A percentile compares a stretch with the other conserved stretches of the same genome.
These are phyloP conservation scores for Brettanomyces nanus DNA, from an alignment of 805 yeast species.

Conservation along the genomic window DNA sequence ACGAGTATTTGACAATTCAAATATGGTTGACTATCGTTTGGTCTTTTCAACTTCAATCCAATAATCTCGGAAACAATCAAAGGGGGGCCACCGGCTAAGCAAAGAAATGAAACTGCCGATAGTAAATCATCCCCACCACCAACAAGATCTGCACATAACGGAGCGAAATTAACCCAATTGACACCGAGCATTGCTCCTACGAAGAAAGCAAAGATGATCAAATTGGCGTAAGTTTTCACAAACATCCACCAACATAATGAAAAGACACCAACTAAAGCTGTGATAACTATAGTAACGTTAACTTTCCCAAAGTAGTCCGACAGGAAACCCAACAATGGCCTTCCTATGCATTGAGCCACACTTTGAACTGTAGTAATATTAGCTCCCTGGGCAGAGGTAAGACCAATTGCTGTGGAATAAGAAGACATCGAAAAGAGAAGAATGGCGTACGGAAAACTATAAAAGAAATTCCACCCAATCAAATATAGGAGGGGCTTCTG, in stretches of 20 bases:
- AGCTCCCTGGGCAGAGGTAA: constrained; percentile 36
- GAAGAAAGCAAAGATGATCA: constrained; percentile 36
- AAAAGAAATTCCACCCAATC: constrained; percentile 17
- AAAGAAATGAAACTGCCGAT: constrained; percentile 21
- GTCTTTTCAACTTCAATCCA: constrained; percentile 22
- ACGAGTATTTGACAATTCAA: constrained; percentile 55
- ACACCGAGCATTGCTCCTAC: constrained; percentile 41
- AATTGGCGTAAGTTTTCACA: constrained; percentile 30
- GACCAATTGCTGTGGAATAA: constrained; percentile 42
- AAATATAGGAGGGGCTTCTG: constrained; percentile 20
- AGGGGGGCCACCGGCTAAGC: constrained; percentile 24
- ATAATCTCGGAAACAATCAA: constrained; percentile 25
- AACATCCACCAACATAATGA: constrained; percentile 43
- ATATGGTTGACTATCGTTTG: constrained; percentile 35
- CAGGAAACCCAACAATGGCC: constrained; percentile 39
- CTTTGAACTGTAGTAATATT: constrained; percentile 38
- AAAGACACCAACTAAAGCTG: constrained; percentile 29
- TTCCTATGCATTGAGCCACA: constrained; percentile 40
- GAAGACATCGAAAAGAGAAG: constrained; percentile 39
- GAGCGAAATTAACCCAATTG: constrained; percentile 31
- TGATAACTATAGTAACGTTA: constrained; percentile 33
- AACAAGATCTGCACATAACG: constrained; percentile 28
- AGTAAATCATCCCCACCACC: constrained; percentile 24
- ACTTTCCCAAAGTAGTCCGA: constrained; percentile 42
- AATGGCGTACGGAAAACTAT: constrained; percentile 27